Evolutionary conservation across 225 moss, liverwort and hornwort genomes (phyloP), one percentile per base, ranked within the genome.

Genomic region (Polytrichum commune): DNA sequence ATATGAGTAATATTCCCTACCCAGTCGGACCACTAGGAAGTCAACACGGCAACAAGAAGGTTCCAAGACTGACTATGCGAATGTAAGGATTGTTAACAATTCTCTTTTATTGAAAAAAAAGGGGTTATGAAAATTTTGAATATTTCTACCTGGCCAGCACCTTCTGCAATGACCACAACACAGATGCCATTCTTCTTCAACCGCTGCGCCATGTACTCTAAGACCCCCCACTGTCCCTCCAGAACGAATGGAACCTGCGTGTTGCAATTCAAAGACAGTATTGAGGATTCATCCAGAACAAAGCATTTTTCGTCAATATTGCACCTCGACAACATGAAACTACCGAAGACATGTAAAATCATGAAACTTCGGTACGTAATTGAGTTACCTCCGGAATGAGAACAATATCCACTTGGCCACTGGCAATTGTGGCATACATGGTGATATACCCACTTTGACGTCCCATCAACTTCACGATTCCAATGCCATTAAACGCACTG

Each of bases 381-480:
- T 5, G 1, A 19, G 53, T 4, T 61, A 83, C 95, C 93, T 95
- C 93, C 60, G 93, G 96, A 55, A 97, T 97, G 28, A 97, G 84
- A 18, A 92, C 92, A 62, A 69, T 84, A 74, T 97, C 96, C 5
- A 92, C 93, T 79, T 97, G 92, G 27, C 96, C 96, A 79, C 96
- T 97, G 72, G 96, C 93, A 72, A 93, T 83, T 62, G 96, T 92
- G 66, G 96, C 96, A 76, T 97, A 90, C 92, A 97, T 97, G 28
- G 96, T 85, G 64, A 97, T 97, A 55, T 90, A 97, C 13, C 96
- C 96, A 81, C 92, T 97, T 76, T 93, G 93, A 58, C 96, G 80
- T 8, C 96, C 96, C 96, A 97, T 97, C 46, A 97, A 82, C 70
- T 97, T 93, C 19, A 97, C 90, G 64, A 92, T 92, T 53, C 92